phyloP scores from a whole-genome alignment of 768 basidiomycete species.

The Infundibulicybe gibba region DNA sequence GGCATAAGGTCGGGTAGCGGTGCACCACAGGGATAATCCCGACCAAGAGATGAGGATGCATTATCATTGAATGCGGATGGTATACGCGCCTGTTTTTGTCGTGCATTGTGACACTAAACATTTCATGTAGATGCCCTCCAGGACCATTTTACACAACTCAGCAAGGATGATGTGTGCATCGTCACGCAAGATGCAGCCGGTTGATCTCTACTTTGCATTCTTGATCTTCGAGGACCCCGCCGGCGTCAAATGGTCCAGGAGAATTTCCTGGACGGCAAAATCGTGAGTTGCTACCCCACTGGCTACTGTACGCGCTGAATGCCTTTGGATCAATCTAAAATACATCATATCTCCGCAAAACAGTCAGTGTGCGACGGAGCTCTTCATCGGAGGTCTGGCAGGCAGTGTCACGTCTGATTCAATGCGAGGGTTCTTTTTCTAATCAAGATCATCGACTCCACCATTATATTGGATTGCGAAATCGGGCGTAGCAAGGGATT shows the following conservation, averaged over 20 bases:
- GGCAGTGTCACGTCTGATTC: constrained; percentile 91
- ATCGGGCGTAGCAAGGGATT: constrained; percentile 95
- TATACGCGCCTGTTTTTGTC: constrained; percentile 47
- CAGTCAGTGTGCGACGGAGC: constrained; percentile 87
- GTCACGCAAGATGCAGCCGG: constrained; percentile 98
- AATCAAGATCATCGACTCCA: constrained; percentile 95
- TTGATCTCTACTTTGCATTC: constrained; percentile 95
- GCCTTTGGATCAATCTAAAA: constrained; percentile 93
- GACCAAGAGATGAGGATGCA: too few species aligned
- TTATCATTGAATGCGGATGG: too few species aligned
- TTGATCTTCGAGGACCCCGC: constrained; percentile 92
- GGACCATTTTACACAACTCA: constrained; percentile 93
- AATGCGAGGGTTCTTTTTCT: constrained; percentile 89
- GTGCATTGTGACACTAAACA: constrained; percentile 32
- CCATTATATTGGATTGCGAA: constrained; percentile 97
- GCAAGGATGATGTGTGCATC: constrained; percentile 94
- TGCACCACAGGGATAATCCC: too few species aligned
- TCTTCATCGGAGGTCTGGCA: constrained; percentile 95
- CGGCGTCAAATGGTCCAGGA: constrained; percentile 95
- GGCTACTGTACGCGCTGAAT: constrained; percentile 5
- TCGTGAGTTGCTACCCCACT: constrained; percentile 54
- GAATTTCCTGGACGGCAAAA: constrained; percentile 95
- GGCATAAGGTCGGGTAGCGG: too few species aligned
- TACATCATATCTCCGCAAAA: constrained; percentile 96
- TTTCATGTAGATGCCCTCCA: constrained; percentile 63